Base-by-base conservation (phyloP, 2,329 filamentous ascomycete genomes). In the Colletotrichum cereale region DNA sequence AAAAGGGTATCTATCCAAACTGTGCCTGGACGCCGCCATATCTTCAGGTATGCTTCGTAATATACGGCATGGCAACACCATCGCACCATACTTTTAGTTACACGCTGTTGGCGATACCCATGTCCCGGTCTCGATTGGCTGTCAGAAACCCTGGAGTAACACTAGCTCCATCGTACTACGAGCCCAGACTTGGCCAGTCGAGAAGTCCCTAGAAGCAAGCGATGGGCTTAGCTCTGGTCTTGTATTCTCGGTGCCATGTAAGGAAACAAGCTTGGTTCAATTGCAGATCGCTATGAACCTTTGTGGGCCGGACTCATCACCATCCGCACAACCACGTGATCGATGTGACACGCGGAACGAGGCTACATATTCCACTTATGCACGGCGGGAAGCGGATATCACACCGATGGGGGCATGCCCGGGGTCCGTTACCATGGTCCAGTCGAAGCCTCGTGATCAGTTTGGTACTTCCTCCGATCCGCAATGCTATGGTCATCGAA, bases 341-440 rank as follows among this genome's bases (percentile, higher is more conserved):
- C 36, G 14, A 40, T 58, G 52, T 68, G 58, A 68, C 68, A 71
- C 68, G 68, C 64, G 68, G 58, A 71, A 53, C 36, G 42, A 36
- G 55, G 56, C 52, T 62, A 58, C 68, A 68, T 71, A 58, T 71
- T 58, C 68, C 64, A 65, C 50, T 55, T 68, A 71, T 71, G 68
- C 68, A 71, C 24, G 44, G 53, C 68, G 65, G 68, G 65, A 70
- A 71, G 52, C 52, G 67, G 57, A 57, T 38, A 62, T 63, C 52
- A 71, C 65, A 44, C 14, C 24, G 34, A 63, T 71, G 64, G 64
- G 64, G 58, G 68, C 52, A 36, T 36, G 52, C 48, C 52, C 29
- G 26, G 52, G 64, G 48, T 60, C 68, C 53, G 40, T 52, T 24
- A 47, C 68, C 52, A 58, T 44, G 68, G 68, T 62, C 52, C 63